Evolutionary conservation across 2,329 filamentous ascomycete genomes (phyloP), one percentile per base, ranked within the genome.

Genomic region (Trematosphaeria pertusa): DNA sequence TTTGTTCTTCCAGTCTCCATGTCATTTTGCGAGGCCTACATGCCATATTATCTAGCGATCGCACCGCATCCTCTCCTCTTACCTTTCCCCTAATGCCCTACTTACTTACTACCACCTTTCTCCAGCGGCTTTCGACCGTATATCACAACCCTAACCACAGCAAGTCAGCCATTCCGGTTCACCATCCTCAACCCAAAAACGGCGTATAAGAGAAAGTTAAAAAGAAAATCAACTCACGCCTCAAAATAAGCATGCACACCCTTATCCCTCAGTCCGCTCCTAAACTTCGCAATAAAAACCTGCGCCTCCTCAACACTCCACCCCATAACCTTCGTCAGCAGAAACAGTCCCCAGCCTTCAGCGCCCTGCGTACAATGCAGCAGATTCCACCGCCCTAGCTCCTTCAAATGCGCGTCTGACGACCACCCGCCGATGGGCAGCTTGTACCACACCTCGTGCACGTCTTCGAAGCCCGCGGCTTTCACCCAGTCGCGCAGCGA

Each of bases 291-390:
- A 46, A 72, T 61, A 41, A 79, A 73, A 3, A 77, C 59, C 45
- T 77, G 72, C 3, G 78, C 73, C 53, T 78, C 75, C 22, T 74
- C 69, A 19, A 71, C 62, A 35, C 55, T 68, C 75, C 61, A 66
- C 0, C 56, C 53, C 67, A 66, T 63, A 26, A 65, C 58, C 14
- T 58, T 50, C 3, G 61, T 65, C 52, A 61, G 36, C 44, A 68
- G 36, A 46, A 64, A 57, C 43, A 68, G 34, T 32, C 59, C 55
- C 66, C 59, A 61, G 17, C 68, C 58, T 49, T 65, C 60, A 1
- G 62, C 58, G 11, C 62, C 58, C 36, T 65, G 52, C n/a, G 50
- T 56, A 21, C 62, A 65, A 24, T 64, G 62, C 48, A 65, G 28
- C 35, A 64, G 46, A 37, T 71, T 69, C 64, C 64, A 69, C 9